Percentiles rank a stretch among this genome's conserved stretches.
These are phyloP conservation scores for Ophiocordyceps camponoti-rufipedis DNA, from an alignment of 2,329 filamentous ascomycete genomes.

Conservation along the genomic window DNA sequence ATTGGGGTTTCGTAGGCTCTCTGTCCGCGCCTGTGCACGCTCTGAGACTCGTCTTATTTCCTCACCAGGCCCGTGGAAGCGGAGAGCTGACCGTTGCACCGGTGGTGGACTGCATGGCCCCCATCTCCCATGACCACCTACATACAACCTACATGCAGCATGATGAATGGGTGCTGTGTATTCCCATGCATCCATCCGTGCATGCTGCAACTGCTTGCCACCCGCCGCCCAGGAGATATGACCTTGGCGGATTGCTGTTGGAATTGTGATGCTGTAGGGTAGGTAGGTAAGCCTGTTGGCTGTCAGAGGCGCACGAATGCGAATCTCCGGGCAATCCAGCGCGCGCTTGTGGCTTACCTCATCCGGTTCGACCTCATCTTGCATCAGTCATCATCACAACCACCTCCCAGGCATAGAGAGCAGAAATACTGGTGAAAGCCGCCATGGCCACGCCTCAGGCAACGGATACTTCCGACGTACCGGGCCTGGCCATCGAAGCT, in stretches of 20 bases:
- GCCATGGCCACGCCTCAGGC: slow-evolving; percentile 11
- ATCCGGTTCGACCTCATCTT: not conserved
- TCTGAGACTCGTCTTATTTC: not conserved
- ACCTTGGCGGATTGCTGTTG: too few species aligned
- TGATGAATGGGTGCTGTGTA: too few species aligned
- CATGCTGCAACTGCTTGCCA: too few species aligned
- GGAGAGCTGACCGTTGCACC: not conserved
- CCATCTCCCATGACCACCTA: not conserved
- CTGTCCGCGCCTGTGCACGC: not conserved
- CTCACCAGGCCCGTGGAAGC: too few species aligned
- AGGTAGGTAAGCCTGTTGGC: too few species aligned
- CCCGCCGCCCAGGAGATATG: too few species aligned
- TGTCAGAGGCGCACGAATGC: not conserved
- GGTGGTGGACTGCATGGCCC: not conserved
- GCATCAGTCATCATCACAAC: not conserved
- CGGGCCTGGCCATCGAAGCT: slow-evolving; percentile 29
- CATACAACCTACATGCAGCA: too few species aligned
- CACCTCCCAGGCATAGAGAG: too few species aligned
- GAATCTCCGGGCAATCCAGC: not conserved
- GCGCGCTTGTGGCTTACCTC: not conserved
- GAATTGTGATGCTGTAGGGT: too few species aligned
- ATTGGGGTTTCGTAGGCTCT: not conserved
- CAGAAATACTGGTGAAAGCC: not conserved
- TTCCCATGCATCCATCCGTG: too few species aligned
- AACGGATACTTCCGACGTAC: slow-evolving; percentile 15